Conservation (phyloP, 495 filamentous ascomycete species). For the Xylaria nigripes region DNA sequence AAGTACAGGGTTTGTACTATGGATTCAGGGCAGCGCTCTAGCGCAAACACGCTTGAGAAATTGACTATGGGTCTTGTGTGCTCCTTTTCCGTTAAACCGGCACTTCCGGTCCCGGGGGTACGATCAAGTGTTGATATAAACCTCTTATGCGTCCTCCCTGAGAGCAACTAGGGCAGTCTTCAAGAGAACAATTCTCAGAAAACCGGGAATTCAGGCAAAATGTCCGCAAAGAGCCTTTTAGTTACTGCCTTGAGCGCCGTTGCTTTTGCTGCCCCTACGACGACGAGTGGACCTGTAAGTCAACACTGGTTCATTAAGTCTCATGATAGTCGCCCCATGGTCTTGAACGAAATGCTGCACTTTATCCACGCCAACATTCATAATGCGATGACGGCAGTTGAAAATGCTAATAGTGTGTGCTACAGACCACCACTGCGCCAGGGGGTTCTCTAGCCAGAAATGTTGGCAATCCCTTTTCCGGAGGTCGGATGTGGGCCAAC, state of each 20-base stretch:
- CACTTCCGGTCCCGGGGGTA: neutral
- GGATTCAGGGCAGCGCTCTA: neutral
- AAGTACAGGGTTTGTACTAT: neutral
- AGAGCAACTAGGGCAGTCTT: neutral
- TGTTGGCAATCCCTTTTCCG: slow-evolving; percentile 46
- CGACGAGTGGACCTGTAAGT: slow-evolving; percentile 1
- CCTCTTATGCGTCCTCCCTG: neutral
- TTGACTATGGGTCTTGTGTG: neutral
- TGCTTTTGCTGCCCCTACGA: slow-evolving; percentile 27
- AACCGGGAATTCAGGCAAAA: slow-evolving; percentile 5
- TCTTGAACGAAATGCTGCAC: neutral
- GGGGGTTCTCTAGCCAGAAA: slow-evolving; percentile 22
- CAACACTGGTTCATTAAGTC: neutral
- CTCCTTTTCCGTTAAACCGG: slow-evolving; percentile 17
- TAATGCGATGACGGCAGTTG: neutral
- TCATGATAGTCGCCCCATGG: neutral
- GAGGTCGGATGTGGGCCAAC: slow-evolving; percentile 49
- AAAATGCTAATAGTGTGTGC: neutral
- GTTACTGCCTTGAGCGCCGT: slow-evolving; percentile 26
- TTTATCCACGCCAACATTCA: neutral
- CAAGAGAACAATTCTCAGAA: neutral
- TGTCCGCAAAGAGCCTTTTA: slow-evolving; percentile 21
- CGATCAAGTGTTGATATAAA: slow-evolving; percentile 8
- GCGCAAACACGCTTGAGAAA: neutral
- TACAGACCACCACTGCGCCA: slow-evolving; percentile 9